Percentiles rank a stretch among this genome's conserved stretches.
These are phyloP conservation scores for Amesomyces nigricolor DNA, from an alignment of 2,329 filamentous ascomycete species.

Conservation along the genomic window DNA sequence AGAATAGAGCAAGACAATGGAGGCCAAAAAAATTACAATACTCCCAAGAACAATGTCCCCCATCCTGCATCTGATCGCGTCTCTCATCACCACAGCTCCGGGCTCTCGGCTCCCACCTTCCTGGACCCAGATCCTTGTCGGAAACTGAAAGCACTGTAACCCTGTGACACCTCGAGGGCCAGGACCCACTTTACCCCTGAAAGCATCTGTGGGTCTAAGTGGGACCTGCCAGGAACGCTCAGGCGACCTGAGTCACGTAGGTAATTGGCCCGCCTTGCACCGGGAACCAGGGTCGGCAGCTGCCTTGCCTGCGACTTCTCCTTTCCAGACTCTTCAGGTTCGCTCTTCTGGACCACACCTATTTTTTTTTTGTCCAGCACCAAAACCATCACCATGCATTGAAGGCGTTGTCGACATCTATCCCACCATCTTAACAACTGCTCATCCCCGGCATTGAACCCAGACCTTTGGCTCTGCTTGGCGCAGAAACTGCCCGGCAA, in stretches of 20 bases:
- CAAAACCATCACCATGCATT: no score
- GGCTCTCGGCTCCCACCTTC: neutral
- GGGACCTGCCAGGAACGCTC: constrained; percentile 12
- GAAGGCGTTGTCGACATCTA: no score
- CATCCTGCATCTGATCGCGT: neutral
- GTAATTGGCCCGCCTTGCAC: constrained; percentile 19
- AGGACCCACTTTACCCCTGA: constrained; percentile 28
- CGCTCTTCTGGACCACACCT: neutral
- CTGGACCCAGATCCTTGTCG: neutral
- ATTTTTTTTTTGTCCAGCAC: neutral
- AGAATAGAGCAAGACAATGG: no score
- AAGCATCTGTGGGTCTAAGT: constrained; percentile 2
- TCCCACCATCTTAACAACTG: no score
- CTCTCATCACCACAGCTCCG: neutral
- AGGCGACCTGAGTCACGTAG: constrained; percentile 8
- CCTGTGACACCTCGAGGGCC: neutral
- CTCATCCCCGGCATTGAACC: no score
- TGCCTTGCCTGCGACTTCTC: constrained; percentile 5
- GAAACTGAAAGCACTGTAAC: no score
- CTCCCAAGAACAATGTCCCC: neutral
- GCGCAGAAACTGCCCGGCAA: no score
- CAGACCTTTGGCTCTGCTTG: no score
- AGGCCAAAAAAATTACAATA: no score
- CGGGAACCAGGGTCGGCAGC: constrained; percentile 1
- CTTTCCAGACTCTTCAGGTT: neutral